Conservation (phyloP, 805 yeast genomes). For the Saccharomycodes ludwigii region DNA sequence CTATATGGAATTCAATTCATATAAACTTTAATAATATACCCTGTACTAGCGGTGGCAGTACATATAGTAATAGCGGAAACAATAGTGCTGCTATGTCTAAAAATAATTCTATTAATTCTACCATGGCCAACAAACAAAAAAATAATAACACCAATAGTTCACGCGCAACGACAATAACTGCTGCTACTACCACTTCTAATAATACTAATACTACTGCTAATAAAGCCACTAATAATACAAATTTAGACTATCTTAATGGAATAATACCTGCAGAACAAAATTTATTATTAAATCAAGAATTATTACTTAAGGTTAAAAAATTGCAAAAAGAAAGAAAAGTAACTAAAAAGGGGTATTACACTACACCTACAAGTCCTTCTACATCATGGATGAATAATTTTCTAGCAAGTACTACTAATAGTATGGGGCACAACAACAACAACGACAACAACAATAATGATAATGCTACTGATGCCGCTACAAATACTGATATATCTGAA, state of each 20-base stretch:
- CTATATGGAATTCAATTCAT: slow-evolving; percentile 1
- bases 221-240: slow-evolving; percentile 1
- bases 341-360: slow-evolving; percentile 5
- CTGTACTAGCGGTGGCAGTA: too few relatives aligned
- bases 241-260: slow-evolving; percentile 2
- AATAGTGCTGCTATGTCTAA: too few relatives aligned
- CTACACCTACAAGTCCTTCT: slow-evolving; percentile 6
- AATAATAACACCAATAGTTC: not conserved
- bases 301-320: not conserved
- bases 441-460: not conserved
- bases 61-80: too few relatives aligned
- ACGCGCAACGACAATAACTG: not conserved
- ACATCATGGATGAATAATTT: slow-evolving; percentile 8
- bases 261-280: too few relatives aligned
- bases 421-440: not conserved
- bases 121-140: not conserved
- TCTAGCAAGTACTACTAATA: not conserved
- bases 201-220: not conserved
- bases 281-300: not conserved
- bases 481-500: too few relatives aligned
- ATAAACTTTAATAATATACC: too few relatives aligned
- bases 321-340: not conserved
- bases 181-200: not conserved
- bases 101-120: not conserved
- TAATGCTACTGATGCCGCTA: not conserved